phyloP scores from a whole-genome alignment of 257 asterid species.

The Lantana camara region DNA sequence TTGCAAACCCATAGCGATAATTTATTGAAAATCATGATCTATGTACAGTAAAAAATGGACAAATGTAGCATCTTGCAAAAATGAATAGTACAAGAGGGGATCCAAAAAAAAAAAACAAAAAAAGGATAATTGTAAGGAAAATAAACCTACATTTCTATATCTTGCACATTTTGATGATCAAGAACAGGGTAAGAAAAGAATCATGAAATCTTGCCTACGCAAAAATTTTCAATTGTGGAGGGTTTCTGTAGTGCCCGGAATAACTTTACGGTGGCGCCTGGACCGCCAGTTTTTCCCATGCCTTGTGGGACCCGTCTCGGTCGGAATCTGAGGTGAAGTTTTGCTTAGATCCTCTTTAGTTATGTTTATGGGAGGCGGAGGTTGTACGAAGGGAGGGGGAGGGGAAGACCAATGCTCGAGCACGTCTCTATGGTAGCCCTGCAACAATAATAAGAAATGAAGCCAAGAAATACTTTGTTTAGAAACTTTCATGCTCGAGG shows the following conservation, averaged over 20 bases:
- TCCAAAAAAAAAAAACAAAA: neutral
- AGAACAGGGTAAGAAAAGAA: conserved; percentile 35
- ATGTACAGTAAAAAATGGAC: conserved; percentile 39
- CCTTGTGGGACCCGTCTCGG: conserved; percentile 36
- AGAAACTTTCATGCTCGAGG: no score
- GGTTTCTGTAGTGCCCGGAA: conserved; percentile 31
- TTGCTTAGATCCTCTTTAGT: conserved; percentile 20
- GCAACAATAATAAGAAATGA: conserved; percentile 10
- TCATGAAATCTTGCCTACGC: conserved; percentile 24
- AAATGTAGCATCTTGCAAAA: conserved; percentile 18
- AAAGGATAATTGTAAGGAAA: neutral
- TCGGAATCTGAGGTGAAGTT: conserved; percentile 12
- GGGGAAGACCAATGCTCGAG: conserved; percentile 52
- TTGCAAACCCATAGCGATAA: neutral
- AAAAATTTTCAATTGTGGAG: conserved; percentile 26
- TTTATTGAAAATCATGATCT: neutral
- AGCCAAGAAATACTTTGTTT: neutral
- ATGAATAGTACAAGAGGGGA: neutral
- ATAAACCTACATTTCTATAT: conserved; percentile 30
- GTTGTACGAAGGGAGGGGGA: conserved; percentile 44
- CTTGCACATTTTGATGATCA: conserved; percentile 22
- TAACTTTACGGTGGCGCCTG: conserved; percentile 52
- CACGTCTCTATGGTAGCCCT: conserved; percentile 77
- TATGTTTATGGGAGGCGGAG: conserved; percentile 36
- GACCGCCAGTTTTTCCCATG: conserved; percentile 53